phyloP scores from a whole-genome alignment of 1,284 basidiomycete genomes.

The Pseudozyma pruni region DNA sequence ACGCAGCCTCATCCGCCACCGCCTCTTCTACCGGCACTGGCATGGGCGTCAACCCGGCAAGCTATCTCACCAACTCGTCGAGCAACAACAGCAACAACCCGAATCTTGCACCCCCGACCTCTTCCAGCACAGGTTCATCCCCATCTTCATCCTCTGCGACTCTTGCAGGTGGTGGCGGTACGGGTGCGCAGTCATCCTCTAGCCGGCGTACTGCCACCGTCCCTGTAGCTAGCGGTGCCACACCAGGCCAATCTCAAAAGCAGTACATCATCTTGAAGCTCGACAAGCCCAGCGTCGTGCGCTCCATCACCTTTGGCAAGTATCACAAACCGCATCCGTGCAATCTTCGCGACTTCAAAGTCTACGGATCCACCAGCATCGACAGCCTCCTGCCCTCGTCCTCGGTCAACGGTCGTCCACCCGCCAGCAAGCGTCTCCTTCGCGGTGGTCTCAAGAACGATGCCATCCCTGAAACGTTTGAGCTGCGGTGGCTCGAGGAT shows the following conservation, averaged over 20 bases:
- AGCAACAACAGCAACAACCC: slow-evolving; percentile 13
- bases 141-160: slow-evolving; percentile 19
- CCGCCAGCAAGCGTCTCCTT: slow-evolving; percentile 51
- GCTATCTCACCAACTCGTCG: slow-evolving; percentile 16
- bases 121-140: slow-evolving; percentile 24
- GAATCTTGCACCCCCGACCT: slow-evolving; percentile 15
- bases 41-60: slow-evolving; percentile 26
- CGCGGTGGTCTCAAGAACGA: slow-evolving; percentile 67
- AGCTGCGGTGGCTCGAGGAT: slow-evolving; percentile 47
- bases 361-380: slow-evolving; percentile 64
- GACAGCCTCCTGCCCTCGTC: slow-evolving; percentile 38
- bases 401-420: slow-evolving; percentile 32
- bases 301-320: slow-evolving; percentile 67
- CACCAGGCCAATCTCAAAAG: slow-evolving; percentile 28
- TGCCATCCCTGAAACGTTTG: slow-evolving; percentile 55
- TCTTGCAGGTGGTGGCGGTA: not conserved
- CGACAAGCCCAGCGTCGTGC: slow-evolving; percentile 58
- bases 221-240: slow-evolving; percentile 5
- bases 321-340: slow-evolving; percentile 68
- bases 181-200: slow-evolving; percentile 7
- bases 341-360: slow-evolving; percentile 66
- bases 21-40: slow-evolving; percentile 21
- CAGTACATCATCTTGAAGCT: slow-evolving; percentile 67
- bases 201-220: slow-evolving; percentile 9
- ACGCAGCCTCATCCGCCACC: slow-evolving; percentile 17